Conservation (phyloP, 169 alveolate genomes). For the Cryptosporidium tyzzeri region DNA sequence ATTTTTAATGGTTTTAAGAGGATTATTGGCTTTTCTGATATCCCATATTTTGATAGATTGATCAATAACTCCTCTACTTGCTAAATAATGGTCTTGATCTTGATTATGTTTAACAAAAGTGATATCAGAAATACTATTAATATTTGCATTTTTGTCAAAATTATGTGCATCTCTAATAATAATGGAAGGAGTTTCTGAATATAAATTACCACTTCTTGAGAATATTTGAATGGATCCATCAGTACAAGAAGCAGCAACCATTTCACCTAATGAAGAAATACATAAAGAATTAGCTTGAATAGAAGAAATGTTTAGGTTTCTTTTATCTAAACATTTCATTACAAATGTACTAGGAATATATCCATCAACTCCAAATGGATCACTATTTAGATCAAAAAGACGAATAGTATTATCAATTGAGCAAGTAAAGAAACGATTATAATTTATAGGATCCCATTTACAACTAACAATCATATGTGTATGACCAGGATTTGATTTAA, state of each 20-base stretch:
- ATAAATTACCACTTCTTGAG: slow-evolving; percentile 10
- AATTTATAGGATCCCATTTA: slow-evolving; percentile 45
- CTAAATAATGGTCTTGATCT: slow-evolving; percentile 14
- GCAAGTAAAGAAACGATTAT: slow-evolving; percentile 39
- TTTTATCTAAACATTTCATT: slow-evolving; percentile 48
- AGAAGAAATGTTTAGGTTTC: slow-evolving; percentile 49
- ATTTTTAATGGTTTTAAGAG: slow-evolving; percentile 16
- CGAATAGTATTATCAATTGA: slow-evolving; percentile 59
- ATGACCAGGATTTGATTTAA: slow-evolving; percentile 60
- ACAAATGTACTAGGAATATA: slow-evolving; percentile 47
- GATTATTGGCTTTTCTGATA: slow-evolving; percentile 34
- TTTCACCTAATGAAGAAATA: slow-evolving; percentile 36
- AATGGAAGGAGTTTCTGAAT: slow-evolving; percentile 58
- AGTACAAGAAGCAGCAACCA: slow-evolving; percentile 41
- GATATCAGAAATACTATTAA: slow-evolving; percentile 36
- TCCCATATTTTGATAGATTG: slow-evolving; percentile 50
- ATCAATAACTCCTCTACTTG: slow-evolving; percentile 52
- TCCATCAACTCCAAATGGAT: slow-evolving; percentile 61
- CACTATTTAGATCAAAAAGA: slow-evolving; percentile 65
- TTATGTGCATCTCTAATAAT: slow-evolving; percentile 57
- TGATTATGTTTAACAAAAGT: slow-evolving; percentile 15
- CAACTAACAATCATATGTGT: slow-evolving; percentile 68
- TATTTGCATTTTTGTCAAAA: not conserved
- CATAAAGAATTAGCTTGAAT: slow-evolving; percentile 38
- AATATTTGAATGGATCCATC: slow-evolving; percentile 71